phyloP scores from a whole-genome alignment of 2,329 filamentous ascomycete genomes.

The Plenodomus lindquistii region DNA sequence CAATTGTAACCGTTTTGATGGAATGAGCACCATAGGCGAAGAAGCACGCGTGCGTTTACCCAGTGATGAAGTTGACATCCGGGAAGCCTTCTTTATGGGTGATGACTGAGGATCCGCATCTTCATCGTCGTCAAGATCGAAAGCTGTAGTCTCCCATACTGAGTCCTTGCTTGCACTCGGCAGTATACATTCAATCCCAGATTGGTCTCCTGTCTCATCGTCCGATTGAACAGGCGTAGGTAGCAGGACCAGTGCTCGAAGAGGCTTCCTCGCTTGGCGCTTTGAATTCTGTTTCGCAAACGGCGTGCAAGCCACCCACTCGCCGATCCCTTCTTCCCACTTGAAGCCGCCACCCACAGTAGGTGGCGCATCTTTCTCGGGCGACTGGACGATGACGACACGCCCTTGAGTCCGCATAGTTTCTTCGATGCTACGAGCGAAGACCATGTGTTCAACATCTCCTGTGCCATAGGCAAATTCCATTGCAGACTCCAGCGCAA shows the following conservation, averaged over 20 bases:
- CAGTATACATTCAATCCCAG: slow-evolving; percentile 15
- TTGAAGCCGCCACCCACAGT: slow-evolving; percentile 37
- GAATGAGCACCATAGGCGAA: slow-evolving; percentile 35
- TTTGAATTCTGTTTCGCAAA: slow-evolving; percentile 29
- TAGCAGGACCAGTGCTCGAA: slow-evolving; percentile 27
- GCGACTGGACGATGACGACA: slow-evolving; percentile 30
- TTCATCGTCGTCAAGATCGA: slow-evolving; percentile 18
- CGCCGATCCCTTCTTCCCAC: slow-evolving; percentile 52
- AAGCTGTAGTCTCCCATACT: slow-evolving; percentile 12
- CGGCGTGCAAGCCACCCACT: slow-evolving; percentile 52
- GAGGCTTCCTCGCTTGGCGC: slow-evolving; percentile 13
- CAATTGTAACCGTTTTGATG: slow-evolving; percentile 20
- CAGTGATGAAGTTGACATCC: slow-evolving; percentile 11
- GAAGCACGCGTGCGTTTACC: slow-evolving; percentile 31
- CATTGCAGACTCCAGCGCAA: slow-evolving; percentile 42
- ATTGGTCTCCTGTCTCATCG: slow-evolving; percentile 12
- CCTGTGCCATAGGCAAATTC: slow-evolving; percentile 42
- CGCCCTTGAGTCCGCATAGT: slow-evolving; percentile 34
- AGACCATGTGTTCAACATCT: slow-evolving; percentile 30
- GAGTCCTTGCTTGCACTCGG: slow-evolving; percentile 6
- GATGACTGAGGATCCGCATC: slow-evolving; percentile 27
- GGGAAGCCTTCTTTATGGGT: slow-evolving; percentile 23
- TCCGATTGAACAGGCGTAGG: slow-evolving; percentile 35
- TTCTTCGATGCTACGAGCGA: slow-evolving; percentile 36
- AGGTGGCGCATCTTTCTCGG: slow-evolving; percentile 34